phyloP scores from a whole-genome alignment of 1,284 basidiomycete genomes.

The Paramarasmius palmivorus region DNA sequence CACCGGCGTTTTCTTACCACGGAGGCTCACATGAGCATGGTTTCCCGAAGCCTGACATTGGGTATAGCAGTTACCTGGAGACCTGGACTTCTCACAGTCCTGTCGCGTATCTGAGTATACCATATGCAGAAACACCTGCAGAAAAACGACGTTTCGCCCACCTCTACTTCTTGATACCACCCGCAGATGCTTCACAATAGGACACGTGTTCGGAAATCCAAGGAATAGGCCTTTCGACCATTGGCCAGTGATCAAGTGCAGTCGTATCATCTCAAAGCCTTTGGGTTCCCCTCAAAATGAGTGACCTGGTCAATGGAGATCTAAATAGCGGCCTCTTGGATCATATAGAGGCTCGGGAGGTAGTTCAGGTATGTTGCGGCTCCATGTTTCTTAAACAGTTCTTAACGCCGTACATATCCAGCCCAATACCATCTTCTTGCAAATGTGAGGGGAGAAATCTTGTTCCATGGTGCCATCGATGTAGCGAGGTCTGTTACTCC shows the following conservation, averaged over 20 bases:
- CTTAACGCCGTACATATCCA: too few relatives aligned
- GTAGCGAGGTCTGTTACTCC: conserved; percentile 50
- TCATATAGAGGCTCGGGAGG: conserved; percentile 60
- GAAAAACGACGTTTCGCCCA: conserved; percentile 48
- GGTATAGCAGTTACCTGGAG: conserved; percentile 54
- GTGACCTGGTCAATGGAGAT: conserved; percentile 40
- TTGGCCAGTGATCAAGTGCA: conserved; percentile 50
- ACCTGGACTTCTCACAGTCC: conserved; percentile 51
- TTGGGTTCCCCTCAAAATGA: conserved; percentile 52
- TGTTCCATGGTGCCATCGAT: conserved; percentile 56
- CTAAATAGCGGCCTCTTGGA: conserved; percentile 64
- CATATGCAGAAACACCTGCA: conserved; percentile 57
- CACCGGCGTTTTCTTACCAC: too few relatives aligned
- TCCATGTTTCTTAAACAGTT: too few relatives aligned
- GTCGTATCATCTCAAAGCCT: conserved; percentile 52
- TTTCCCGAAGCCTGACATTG: too few relatives aligned
- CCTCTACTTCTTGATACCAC: conserved; percentile 45
- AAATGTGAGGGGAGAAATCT: conserved; percentile 28
- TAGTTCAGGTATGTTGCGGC: conserved; percentile 27
- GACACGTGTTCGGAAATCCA: conserved; percentile 60
- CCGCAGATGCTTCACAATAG: conserved; percentile 30
- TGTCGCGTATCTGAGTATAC: conserved; percentile 57
- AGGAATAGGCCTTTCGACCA: conserved; percentile 52
- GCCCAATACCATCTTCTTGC: conserved; percentile 57
- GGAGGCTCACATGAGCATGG: too few relatives aligned